Evolutionary conservation across 768 basidiomycete genomes (phyloP).

Genomic region (Kwoniella heveanensis): DNA sequence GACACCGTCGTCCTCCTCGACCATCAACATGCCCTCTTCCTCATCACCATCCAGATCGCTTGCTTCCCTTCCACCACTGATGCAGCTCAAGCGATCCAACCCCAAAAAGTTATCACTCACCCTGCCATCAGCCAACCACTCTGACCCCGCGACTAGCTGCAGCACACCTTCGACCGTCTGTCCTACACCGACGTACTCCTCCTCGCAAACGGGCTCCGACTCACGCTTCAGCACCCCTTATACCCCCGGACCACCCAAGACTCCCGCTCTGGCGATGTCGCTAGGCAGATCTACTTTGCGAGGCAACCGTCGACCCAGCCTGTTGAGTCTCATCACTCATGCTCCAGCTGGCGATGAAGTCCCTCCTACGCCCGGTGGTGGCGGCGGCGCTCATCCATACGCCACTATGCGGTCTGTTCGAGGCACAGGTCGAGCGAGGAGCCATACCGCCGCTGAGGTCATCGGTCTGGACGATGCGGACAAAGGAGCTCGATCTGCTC

Average conservation of each 20-base stretch:
- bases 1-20: constrained; percentile 1
- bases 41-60: constrained; percentile 9
- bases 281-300: constrained; percentile 20
- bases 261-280: constrained; percentile 41
- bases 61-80: constrained; percentile 7
- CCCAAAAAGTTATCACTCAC: constrained; percentile 25
- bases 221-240: constrained; percentile 32
- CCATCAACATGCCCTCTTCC: constrained; percentile 2
- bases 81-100: constrained; percentile 24
- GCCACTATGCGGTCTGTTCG: constrained; percentile 16
- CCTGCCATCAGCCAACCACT: constrained; percentile 2
- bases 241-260: constrained; percentile 46
- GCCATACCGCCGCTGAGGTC: constrained; percentile 13
- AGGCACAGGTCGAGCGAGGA: constrained; percentile 14
- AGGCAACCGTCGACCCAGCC: constrained; percentile 32
- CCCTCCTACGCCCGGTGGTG: constrained; percentile 33
- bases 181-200: constrained; percentile 17
- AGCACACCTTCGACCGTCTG: constrained; percentile 22
- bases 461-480: background rate
- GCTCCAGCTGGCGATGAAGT: constrained; percentile 23
- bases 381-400: constrained; percentile 17
- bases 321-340: constrained; percentile 43
- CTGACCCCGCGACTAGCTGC: background rate
- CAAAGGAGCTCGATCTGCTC: constrained; percentile 3
- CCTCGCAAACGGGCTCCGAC: constrained; percentile 3